Evolutionary conservation across 2,329 filamentous ascomycete species (phyloP), one percentile per base, ranked within the genome.

Genomic region (Mycosphaerelloides madeirae): DNA sequence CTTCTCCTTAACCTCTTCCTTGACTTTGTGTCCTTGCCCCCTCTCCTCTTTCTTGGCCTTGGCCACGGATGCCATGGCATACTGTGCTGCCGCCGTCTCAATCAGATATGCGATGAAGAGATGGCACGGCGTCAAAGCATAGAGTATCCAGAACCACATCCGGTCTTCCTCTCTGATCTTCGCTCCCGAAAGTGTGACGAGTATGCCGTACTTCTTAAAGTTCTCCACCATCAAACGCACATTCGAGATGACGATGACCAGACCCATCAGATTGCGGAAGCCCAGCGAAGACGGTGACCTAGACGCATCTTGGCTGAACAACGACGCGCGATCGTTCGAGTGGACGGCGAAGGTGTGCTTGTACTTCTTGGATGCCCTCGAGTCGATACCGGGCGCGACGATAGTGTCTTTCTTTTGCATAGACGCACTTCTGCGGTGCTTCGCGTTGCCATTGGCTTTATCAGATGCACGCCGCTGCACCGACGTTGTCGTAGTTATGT

Each of bases 191-290:
- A 98, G 74, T 63, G 91, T 96, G 54, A 98, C 94, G 46, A 97
- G 75, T 46, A 97, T 88, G 42, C 93, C 93, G 64, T 98, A 98
- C 77, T 96, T 96, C 73, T 91, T 87, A 56, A 91, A 87, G 64
- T 98, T 98, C 68, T 97, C 93, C 19, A 98, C 89, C 72, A 97
- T 87, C 60, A 98, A 76, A 53, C 93, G 83, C 40, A 98, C 69
- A 64, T 98, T 98, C 59, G 90, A 93, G 38, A 91, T 88, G 60
- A 97, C 87, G 89, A 70, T 64, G 29, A 96, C 87, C 60, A 97
- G 83, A 31, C 95, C 86, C 87, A 96, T 95, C 52, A 98, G 77
- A 64, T 98, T 98, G 48, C 91, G 78, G 64, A 98, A 97, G 1
- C 93, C 93, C 13, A 95, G 71, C 63, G 96, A 97, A 65, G 87